phyloP scores from a whole-genome alignment of 176 grass and related monocot species.

The Typha latifolia region DNA sequence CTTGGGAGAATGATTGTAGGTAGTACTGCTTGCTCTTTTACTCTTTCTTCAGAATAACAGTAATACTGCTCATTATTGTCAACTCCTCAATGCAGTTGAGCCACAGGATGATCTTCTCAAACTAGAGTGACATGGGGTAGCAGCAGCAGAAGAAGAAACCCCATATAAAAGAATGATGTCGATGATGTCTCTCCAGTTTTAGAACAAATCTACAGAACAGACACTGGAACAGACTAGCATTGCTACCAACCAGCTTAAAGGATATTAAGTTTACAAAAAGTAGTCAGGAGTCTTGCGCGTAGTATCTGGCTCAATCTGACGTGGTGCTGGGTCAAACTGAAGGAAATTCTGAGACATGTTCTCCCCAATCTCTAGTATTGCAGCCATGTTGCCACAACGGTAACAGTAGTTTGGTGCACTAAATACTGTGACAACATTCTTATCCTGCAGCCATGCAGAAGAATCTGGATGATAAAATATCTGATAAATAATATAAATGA shows the following conservation, averaged over 20 bases:
- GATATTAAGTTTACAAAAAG: constrained; percentile 39
- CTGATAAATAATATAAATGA: no score
- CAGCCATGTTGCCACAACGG: constrained; percentile 59
- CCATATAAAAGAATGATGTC: constrained; percentile 39
- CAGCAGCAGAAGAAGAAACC: constrained; percentile 49
- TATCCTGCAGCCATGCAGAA: constrained; percentile 31
- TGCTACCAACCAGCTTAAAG: constrained; percentile 2
- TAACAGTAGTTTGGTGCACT: constrained; percentile 78
- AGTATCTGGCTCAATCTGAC: constrained; percentile 51
- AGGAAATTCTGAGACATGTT: constrained; percentile 75
- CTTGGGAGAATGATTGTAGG: no score
- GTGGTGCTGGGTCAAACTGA: constrained; percentile 56
- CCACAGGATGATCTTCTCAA: no score
- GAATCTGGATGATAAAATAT: no score
- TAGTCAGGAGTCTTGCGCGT: constrained; percentile 70
- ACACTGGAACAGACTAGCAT: constrained; percentile 9
- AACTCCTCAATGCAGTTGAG: no score
- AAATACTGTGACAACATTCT: constrained; percentile 66
- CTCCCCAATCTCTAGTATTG: constrained; percentile 64
- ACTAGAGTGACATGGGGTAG: no score
- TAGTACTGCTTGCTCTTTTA: no score
- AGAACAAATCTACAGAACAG: constrained; percentile 43
- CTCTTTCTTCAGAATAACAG: no score
- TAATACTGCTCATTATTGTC: no score
- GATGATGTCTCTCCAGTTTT: not conserved